Percentiles rank a stretch among this genome's conserved stretches.
phyloP scores from a whole-genome alignment of 2,329 filamentous ascomycete species.

The Fusarium keratoplasticum region DNA sequence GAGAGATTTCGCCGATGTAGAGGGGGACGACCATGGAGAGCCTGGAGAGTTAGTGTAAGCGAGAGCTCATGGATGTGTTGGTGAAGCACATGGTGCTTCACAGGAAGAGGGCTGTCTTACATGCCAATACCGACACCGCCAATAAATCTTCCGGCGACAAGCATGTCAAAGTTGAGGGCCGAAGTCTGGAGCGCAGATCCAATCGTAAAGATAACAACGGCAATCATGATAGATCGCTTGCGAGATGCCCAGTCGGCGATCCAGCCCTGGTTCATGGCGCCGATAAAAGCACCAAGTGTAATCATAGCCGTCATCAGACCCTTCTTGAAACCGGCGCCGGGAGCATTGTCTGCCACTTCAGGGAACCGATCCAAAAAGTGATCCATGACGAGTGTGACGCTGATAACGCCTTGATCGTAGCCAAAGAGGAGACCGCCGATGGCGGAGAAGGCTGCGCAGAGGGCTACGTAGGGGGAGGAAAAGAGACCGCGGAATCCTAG shows the following conservation, averaged over 20 bases:
- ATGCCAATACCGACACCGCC: neutral
- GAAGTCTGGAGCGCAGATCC: neutral
- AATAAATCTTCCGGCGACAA: neutral
- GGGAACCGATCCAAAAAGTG: neutral
- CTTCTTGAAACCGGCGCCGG: slow-evolving; percentile 50
- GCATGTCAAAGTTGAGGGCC: neutral
- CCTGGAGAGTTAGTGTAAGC: neutral
- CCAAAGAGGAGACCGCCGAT: slow-evolving; percentile 26
- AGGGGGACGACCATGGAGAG: neutral
- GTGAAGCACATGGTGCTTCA: neutral
- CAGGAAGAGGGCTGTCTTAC: neutral
- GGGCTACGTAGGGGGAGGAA: slow-evolving; percentile 2
- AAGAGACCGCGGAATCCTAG: slow-evolving; percentile 6
- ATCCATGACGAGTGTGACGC: neutral
- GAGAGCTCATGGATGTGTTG: neutral
- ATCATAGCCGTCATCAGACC: slow-evolving; percentile 61
- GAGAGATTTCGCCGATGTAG: neutral
- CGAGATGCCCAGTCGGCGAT: slow-evolving; percentile 2
- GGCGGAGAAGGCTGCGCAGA: slow-evolving; percentile 9
- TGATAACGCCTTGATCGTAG: slow-evolving; percentile 50
- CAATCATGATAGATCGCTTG: neutral
- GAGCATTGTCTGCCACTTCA: slow-evolving; percentile 26
- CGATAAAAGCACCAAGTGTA: slow-evolving; percentile 54
- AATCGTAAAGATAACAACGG: neutral
- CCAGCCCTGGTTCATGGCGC: slow-evolving; percentile 23